Evolutionary conservation across 768 basidiomycete genomes (phyloP).

Genomic region (Boletus pseudopeckii): DNA sequence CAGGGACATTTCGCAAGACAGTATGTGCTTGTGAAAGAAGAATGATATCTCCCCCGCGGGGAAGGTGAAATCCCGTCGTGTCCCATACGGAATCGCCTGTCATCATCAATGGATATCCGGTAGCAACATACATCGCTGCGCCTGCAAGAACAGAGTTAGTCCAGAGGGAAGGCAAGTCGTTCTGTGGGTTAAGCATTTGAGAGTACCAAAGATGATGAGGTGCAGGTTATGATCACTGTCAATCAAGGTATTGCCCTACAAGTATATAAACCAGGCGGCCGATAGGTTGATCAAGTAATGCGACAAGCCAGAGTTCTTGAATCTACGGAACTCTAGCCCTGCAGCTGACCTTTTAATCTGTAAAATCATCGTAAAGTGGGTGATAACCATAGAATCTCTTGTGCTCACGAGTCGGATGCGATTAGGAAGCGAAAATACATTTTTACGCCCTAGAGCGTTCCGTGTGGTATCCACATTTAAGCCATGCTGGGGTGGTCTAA

Average conservation of each 20-base stretch:
- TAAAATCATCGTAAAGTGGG: no score
- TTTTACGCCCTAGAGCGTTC: neutral
- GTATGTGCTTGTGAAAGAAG: slow-evolving; percentile 9
- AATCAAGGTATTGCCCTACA: slow-evolving; percentile 5
- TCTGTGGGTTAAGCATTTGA: neutral
- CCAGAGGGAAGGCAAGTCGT: neutral
- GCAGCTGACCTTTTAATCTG: neutral
- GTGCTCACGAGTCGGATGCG: slow-evolving; percentile 1
- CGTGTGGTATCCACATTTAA: slow-evolving; percentile 3
- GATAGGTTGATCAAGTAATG: neutral
- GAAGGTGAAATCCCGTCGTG: slow-evolving; percentile 23
- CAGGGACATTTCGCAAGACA: slow-evolving; percentile 24
- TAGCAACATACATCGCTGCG: neutral
- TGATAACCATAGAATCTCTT: neutral
- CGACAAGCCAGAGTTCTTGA: neutral
- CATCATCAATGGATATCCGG: neutral
- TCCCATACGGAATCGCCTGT: slow-evolving; percentile 22
- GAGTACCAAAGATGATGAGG: slow-evolving; percentile 4
- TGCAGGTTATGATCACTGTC: neutral
- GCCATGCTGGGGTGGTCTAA: no score
- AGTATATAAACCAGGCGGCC: neutral
- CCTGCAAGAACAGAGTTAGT: neutral
- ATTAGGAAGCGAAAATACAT: neutral
- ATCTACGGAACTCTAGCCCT: slow-evolving; percentile 1
- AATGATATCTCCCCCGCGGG: neutral